phyloP scores from a whole-genome alignment of 78 protist genomes.

The Ministeria vibrans region DNA sequence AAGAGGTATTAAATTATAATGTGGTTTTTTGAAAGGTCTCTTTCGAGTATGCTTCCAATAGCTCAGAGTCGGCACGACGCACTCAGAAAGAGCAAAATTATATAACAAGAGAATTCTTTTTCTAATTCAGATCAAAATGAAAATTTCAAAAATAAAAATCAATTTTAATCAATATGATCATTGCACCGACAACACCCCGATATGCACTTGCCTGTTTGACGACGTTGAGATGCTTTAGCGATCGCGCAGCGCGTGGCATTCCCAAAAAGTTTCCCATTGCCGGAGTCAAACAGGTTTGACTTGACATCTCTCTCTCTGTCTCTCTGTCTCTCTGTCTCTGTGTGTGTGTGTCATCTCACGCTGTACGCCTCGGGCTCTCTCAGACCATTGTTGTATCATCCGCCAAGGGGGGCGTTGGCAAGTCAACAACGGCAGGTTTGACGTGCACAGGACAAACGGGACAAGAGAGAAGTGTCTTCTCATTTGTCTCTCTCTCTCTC shows the following conservation, averaged over 20 bases:
- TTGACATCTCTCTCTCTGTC: too few species aligned
- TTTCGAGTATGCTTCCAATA: neutral
- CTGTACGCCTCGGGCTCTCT: too few species aligned
- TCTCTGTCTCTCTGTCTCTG: too few species aligned
- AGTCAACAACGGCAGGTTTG: constrained; percentile 68
- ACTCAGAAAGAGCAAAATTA: neutral
- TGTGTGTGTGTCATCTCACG: too few species aligned
- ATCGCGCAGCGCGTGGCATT: neutral
- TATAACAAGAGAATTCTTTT: neutral
- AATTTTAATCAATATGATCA: too few species aligned
- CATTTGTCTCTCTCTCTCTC: too few species aligned
- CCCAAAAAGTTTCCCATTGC: neutral
- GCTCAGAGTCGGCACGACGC: neutral
- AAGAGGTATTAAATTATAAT: neutral
- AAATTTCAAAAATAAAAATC: too few species aligned
- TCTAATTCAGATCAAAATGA: neutral
- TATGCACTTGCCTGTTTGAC: too few species aligned
- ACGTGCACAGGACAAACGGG: neutral
- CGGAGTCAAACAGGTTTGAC: constrained; percentile 5
- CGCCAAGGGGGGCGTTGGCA: constrained; percentile 96
- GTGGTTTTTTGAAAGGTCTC: neutral
- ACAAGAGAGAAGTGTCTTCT: too few species aligned
- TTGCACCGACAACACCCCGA: too few species aligned
- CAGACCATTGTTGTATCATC: constrained; percentile 36
- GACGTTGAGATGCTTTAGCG: too few species aligned